Conservation (phyloP, 331 rosid genomes). For the Dryas integrifolia region DNA sequence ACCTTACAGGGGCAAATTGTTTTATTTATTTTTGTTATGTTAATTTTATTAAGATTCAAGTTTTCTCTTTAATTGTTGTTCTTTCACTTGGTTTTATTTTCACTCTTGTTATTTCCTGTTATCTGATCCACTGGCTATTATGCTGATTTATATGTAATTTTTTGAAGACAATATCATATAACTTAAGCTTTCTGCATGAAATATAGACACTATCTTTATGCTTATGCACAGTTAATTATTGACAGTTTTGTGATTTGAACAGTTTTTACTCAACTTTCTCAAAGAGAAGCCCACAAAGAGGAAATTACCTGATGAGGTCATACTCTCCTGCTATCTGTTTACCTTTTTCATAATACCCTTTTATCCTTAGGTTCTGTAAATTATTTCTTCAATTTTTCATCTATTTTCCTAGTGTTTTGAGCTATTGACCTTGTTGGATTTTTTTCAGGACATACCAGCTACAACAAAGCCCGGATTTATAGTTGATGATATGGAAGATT, state of each 20-base stretch:
- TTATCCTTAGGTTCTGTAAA: background rate
- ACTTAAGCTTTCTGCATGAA: background rate
- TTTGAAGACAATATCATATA: background rate
- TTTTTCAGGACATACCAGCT: conserved; percentile 53
- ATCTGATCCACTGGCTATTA: background rate
- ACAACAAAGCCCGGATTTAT: conserved; percentile 50
- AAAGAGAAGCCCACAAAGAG: conserved; percentile 38
- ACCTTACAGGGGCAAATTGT: background rate
- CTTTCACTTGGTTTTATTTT: background rate
- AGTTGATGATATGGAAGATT: conserved; percentile 46
- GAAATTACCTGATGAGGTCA: conserved; percentile 50
- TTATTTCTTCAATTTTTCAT: conserved; percentile 6
- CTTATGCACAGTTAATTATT: background rate
- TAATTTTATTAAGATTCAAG: background rate
- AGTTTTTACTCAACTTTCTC: conserved; percentile 57
- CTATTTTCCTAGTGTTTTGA: conserved; percentile 8
- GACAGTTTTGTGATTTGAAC: conserved; percentile 34
- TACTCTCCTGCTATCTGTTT: conserved; percentile 18
- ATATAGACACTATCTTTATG: background rate
- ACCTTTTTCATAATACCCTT: conserved; percentile 17
- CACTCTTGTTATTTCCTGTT: background rate
- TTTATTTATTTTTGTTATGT: background rate
- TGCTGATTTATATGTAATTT: background rate
- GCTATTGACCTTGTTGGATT: conserved; percentile 3
- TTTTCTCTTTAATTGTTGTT: background rate